Evolutionary conservation across 2,329 filamentous ascomycete genomes (phyloP), one percentile per base, ranked within the genome.

Genomic region (Penicillium occitanis): DNA sequence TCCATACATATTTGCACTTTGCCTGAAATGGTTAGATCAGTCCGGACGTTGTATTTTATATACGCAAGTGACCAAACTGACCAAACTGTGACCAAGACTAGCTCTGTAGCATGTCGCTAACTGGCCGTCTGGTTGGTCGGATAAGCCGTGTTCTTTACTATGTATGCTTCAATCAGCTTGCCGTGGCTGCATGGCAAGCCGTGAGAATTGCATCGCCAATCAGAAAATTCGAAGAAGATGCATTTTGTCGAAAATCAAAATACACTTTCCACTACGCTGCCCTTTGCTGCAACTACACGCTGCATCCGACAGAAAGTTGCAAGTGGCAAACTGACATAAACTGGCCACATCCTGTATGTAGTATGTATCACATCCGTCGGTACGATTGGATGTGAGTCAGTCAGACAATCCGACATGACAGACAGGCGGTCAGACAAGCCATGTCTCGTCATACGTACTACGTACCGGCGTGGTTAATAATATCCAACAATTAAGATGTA

Each of bases 321-420:
- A 17, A 51, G 48, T 51, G 48, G 48, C 48, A 51, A 51, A n/a
- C 25, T 10, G 48, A 51, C 8, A 51, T 51, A 22, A 44, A 44
- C 17, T 46, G 42, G 40, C 40, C n/a, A n/a, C 40, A 7, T 17
- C 6, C 7, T 42, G 6, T 5, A 17, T 42, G 25, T 50, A 28
- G 25, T 13, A 33, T 51, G 51, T 57, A 57, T 57, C 51, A 35
- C n/a, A 19, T 37, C 30, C 30, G 51, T 22, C n/a, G 19, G 13
- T 7, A 37, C 11, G 53, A 57, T 57, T 57, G 53, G 53, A 7
- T 11, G 19, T 22, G 53, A 57, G n/a, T 37, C 17, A 57, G 53
- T 57, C 53, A 40, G 53, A 25, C 51, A 57, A 37, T 57, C 51
- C 48, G 8, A 35, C 53, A 40, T 57, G 53, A 57, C 30, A 57